phyloP scores from a whole-genome alignment of 2,329 filamentous ascomycete genomes.

The Hortaea werneckii region DNA sequence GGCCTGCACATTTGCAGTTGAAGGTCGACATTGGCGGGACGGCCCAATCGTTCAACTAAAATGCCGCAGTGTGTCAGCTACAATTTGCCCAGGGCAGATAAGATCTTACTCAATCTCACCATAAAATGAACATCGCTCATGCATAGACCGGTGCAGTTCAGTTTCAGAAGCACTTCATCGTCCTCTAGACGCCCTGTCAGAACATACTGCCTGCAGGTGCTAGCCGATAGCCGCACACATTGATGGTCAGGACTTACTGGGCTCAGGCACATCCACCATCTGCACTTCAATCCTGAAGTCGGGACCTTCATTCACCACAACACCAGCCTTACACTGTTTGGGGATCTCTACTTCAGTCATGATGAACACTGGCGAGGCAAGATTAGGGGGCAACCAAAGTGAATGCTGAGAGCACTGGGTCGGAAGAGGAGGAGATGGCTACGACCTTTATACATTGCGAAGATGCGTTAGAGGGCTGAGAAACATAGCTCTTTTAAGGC shows the following conservation, averaged over 20 bases:
- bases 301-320: constrained; percentile 41
- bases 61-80: too few relatives aligned
- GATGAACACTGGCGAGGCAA: too few relatives aligned
- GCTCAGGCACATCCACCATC: constrained; percentile 39
- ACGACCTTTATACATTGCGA: too few relatives aligned
- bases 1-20: constrained; percentile 24
- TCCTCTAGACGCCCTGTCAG: constrained; percentile 7
- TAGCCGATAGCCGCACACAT: neutral
- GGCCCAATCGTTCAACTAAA: constrained; percentile 38
- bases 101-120: too few relatives aligned
- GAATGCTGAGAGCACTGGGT: too few relatives aligned
- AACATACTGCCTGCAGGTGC: too few relatives aligned
- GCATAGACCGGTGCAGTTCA: constrained; percentile 51
- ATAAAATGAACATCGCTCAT: constrained; percentile 45
- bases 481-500: too few relatives aligned
- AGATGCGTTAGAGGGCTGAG: too few relatives aligned
- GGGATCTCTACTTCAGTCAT: constrained; percentile 31
- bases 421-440: too few relatives aligned
- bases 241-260: constrained; percentile 26
- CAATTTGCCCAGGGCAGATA: too few relatives aligned
- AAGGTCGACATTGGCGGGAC: constrained; percentile 36
- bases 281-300: constrained; percentile 40
- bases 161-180: constrained; percentile 46
- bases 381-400: too few relatives aligned
- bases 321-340: constrained; percentile 41